These are phyloP conservation scores for Naematelia aurantialba DNA, from an alignment of 768 basidiomycete genomes.

Conservation along the genomic window DNA sequence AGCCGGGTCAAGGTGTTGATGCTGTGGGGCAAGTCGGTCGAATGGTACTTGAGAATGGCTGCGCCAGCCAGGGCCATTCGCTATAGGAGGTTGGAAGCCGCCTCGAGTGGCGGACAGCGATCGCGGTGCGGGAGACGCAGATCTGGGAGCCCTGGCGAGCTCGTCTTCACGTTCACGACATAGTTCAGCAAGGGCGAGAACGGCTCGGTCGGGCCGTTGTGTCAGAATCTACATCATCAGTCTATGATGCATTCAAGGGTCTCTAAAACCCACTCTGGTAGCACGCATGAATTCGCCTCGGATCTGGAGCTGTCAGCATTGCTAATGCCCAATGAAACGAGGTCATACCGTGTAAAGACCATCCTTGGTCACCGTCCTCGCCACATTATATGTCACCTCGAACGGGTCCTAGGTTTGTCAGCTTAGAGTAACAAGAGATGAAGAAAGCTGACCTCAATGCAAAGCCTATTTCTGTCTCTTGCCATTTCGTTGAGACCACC, in stretches of 20 bases:
- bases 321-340: not conserved
- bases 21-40: constrained; percentile 34
- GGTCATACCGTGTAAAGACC: constrained; percentile 80
- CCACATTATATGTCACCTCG: constrained; percentile 92
- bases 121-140: constrained; percentile 46
- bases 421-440: not conserved
- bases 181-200: constrained; percentile 76
- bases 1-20: constrained; percentile 27
- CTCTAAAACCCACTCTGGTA: constrained; percentile 52
- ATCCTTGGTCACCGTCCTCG: constrained; percentile 92
- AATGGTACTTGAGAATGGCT: constrained; percentile 43
- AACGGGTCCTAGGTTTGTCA: constrained; percentile 74
- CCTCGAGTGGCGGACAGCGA: constrained; percentile 33
- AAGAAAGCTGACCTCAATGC: constrained; percentile 71
- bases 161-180: constrained; percentile 77
- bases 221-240: constrained; percentile 62
- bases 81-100: constrained; percentile 27
- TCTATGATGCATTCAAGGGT: no score
- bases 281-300: constrained; percentile 99
- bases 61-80: constrained; percentile 32
- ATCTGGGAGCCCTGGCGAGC: constrained; percentile 50
- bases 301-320: constrained; percentile 59
- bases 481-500: constrained; percentile 52
- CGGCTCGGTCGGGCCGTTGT: constrained; percentile 72
- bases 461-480: constrained; percentile 87